Base-by-base conservation (phyloP, 2,329 filamentous ascomycete genomes). In the Nigrograna mackinnonii region DNA sequence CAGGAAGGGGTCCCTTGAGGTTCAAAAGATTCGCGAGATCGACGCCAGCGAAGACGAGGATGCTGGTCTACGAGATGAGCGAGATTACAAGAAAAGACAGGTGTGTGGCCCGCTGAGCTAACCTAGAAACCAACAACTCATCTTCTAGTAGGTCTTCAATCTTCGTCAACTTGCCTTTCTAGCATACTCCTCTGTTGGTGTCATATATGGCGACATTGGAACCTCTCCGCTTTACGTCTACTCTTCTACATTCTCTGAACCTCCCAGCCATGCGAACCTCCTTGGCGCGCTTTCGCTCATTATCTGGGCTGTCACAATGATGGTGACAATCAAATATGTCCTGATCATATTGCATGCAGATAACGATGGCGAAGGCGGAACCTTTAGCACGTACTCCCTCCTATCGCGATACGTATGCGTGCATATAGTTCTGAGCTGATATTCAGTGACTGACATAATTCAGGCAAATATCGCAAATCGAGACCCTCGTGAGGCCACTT, bases 161-260 rank as follows among this genome's bases (percentile, higher is more conserved):
- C 37, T 59, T 12, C 22, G 45, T 16, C 60, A 66, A 31, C 39
- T 62, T 14, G 42, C 62, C 32, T 37, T 57, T 11, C 55, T 66
- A 3, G 78, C 82, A 18, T 86, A 85, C 58, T 83, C 86, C 64
- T 82, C 78, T 3, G 79, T 77, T 21, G 84, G 84, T 37, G 81
- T 85, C 30, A 86, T 87, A 37, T 87, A 87, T 47, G 84, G 84
- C 18, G 84, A 87, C 51, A 86, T 87, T 55, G 84, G 83, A 43
- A 82, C 72, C 5, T 82, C 77, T 46, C 84, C 83, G n/a, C 78
- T 88, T 14, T 88, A 88, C 55, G 84, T 87, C 14, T 87, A 73
- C 63, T 86, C 83, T 14, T 84, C 80, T n/a, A 86, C 82, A 1
- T 88, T 88, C 55, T 71, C 75, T 19, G 49, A 55, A 17, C 66